A percentile compares a stretch with the other conserved stretches of the same genome.
Conservation (phyloP, 257 asterid species). For the Forsythia viridissima region DNA sequence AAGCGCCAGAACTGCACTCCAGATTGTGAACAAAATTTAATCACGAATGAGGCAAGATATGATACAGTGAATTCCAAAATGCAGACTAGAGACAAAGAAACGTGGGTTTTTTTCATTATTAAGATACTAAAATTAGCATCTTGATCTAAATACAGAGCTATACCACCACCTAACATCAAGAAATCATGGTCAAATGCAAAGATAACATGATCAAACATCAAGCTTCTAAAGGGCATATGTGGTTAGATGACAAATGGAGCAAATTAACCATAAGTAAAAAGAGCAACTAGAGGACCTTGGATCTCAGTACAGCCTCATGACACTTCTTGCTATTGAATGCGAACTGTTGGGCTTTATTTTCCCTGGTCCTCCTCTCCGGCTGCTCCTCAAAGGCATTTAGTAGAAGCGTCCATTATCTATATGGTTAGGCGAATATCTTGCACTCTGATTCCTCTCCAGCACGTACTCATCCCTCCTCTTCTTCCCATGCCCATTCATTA, state of each 20-base stretch:
- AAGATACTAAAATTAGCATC: constrained; percentile 34
- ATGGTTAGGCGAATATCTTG: constrained; percentile 65
- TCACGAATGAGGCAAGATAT: not conserved
- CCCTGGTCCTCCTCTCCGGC: constrained; percentile 60
- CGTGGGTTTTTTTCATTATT: constrained; percentile 37
- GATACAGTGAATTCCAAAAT: not conserved
- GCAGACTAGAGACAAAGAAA: not conserved
- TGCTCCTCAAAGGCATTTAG: constrained; percentile 70
- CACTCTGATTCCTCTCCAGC: constrained; percentile 79
- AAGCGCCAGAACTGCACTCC: constrained; percentile 4
- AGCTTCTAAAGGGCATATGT: constrained; percentile 26
- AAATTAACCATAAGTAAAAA: too few relatives aligned
- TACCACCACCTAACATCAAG: too few relatives aligned
- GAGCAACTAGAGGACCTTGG: too few relatives aligned
- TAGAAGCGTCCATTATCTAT: constrained; percentile 78
- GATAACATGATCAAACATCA: constrained; percentile 20
- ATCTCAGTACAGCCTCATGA: too few relatives aligned
- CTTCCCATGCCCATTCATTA: constrained; percentile 53
- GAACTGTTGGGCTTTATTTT: constrained; percentile 58
- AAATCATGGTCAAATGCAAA: too few relatives aligned
- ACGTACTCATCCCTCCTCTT: constrained; percentile 59
- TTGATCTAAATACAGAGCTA: constrained; percentile 23
- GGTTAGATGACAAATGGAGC: constrained; percentile 25
- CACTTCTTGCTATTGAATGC: constrained; percentile 59
- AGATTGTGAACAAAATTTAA: not conserved